Conservation (phyloP, 352 stramenopile genomes). For the Aphanomyces stellatus region DNA sequence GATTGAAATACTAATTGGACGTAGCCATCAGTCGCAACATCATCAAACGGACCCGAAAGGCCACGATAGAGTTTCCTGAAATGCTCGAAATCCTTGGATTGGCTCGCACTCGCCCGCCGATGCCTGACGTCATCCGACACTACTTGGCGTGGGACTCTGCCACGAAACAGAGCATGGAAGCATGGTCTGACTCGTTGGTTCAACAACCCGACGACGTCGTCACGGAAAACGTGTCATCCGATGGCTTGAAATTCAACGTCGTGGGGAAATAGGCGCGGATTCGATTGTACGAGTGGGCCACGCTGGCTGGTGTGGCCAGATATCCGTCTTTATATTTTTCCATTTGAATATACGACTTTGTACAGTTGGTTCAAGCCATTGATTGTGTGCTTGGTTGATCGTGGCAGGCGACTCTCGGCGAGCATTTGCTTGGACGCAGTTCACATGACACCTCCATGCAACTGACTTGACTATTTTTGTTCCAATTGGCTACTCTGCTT, state of each 20-base stretch:
- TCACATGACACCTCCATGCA: too few species aligned
- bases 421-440: too few species aligned
- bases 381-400: too few species aligned
- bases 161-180: not conserved
- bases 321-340: too few species aligned
- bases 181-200: too few species aligned
- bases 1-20: not conserved
- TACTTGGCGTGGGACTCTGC: not conserved
- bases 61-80: not conserved
- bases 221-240: too few species aligned
- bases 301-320: not conserved
- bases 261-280: not conserved
- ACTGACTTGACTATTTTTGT: too few species aligned
- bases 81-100: not conserved
- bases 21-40: not conserved
- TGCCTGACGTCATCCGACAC: not conserved
- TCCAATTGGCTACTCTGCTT: too few species aligned
- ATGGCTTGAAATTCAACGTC: not conserved
- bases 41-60: not conserved
- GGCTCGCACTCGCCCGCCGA: not conserved
- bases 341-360: too few species aligned
- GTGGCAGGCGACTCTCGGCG: too few species aligned
- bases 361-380: too few species aligned
- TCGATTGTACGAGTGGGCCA: not conserved
- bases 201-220: too few species aligned